Base-by-base conservation (phyloP, 1,284 basidiomycete genomes). In the Apiotrichum gracile region DNA sequence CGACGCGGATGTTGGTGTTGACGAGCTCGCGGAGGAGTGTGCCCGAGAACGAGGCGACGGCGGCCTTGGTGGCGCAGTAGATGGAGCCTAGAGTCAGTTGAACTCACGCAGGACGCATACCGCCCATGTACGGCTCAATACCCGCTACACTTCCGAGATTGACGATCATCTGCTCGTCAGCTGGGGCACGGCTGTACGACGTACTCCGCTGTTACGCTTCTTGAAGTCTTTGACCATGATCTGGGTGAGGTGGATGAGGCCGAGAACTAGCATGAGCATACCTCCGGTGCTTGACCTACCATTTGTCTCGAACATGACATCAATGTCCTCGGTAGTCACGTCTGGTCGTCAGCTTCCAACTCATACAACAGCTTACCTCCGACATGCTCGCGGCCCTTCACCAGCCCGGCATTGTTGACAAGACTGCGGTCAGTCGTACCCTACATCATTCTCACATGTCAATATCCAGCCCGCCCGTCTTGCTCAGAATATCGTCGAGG, bases 61-160 rank as follows among this genome's bases (percentile, higher is more conserved):
- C 96, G 65, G 64, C 61, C 54, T 74, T 74, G 39, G 72, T 74
- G 17, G 73, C 75, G 56, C 73, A 78, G 70, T 80, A 81, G 62
- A 81, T 79, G 1, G 72, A 62, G 24, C 92, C 61, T 63, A 39
- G 19, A 5, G 39, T 51, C 14, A 55, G 17, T 21, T 4, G 21
- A 37, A 40, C 13, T 17, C 5, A 35, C 16, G 17, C 45, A 25
- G 35, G 33, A 4, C 3, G 21, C 58, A 17, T 52, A 56, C 66
- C 93, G 22, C 91, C 91, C 14, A 84, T 84, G 68, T 99, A 98
- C 0, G 94, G 76, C 69, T 98, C 94, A 17, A 85, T 79, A 38
- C 94, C 91, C 40, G 90, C 92, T 54, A 99, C 84, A 14, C 90
- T 93, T 44, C 96, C 93, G 54, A 99, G 79, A 76, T 96, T 94